phyloP scores from a whole-genome alignment of 805 yeast species.

The Teunomyces kruisii region DNA sequence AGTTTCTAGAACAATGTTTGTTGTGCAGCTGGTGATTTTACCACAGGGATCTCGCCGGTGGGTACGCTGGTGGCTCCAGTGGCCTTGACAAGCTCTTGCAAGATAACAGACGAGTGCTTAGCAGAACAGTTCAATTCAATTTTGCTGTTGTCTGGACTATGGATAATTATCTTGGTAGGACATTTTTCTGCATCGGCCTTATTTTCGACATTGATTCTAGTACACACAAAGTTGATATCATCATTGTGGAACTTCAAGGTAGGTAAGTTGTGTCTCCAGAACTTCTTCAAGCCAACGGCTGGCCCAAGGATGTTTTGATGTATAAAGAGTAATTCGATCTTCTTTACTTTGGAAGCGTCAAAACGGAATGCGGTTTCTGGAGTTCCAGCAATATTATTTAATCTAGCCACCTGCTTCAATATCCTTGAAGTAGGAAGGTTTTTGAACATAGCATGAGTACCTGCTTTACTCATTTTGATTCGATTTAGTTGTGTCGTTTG shows the following conservation, averaged over 20 bases:
- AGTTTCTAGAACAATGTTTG: neutral
- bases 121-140: conserved; percentile 53
- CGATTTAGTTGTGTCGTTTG: neutral
- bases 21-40: conserved; percentile 2
- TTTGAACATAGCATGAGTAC: conserved; percentile 15
- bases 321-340: conserved; percentile 52
- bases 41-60: conserved; percentile 6
- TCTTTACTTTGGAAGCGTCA: conserved; percentile 22
- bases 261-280: conserved; percentile 75
- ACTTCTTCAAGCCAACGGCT: conserved; percentile 67
- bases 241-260: conserved; percentile 83
- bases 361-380: conserved; percentile 37
- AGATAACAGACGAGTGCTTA: conserved; percentile 50
- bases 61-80: conserved; percentile 46
- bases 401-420: conserved; percentile 48
- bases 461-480: conserved; percentile 2
- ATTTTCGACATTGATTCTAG: conserved; percentile 47
- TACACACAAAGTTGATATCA: conserved; percentile 57
- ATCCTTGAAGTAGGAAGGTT: conserved; percentile 41
- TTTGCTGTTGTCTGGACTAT: conserved; percentile 34
- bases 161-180: conserved; percentile 48
- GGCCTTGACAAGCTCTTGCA: conserved; percentile 51
- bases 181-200: conserved; percentile 43
- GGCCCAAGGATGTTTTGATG: conserved; percentile 45
- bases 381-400: conserved; percentile 53